Evolutionary conservation across 805 yeast genomes (phyloP), one percentile per base, ranked within the genome.

Genomic region (Candida yuanshanica): DNA sequence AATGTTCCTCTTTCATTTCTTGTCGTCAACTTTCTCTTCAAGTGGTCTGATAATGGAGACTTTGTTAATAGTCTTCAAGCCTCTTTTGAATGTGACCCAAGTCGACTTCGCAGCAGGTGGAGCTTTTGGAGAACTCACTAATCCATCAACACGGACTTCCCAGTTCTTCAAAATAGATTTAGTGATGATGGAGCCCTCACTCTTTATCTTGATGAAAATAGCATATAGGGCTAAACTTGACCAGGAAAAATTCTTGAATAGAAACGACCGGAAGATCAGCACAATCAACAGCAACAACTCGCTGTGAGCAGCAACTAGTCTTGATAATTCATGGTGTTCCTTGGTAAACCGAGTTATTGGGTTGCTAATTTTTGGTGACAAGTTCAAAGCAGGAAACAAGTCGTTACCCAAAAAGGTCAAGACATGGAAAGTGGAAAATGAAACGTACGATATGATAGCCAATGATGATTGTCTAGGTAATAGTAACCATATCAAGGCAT

Each of bases 401-500:
- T 71, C 74, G 33, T 78, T 70, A 51, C 83, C 77, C 41, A 74
- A 49, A 66, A 86, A 91, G 16, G 83, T 80, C 55, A 89, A 67
- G 10, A 78, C 79, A 60, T 90, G 97, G 77, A 91, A 89, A 16
- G 80, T 58, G 7, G 96, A 82, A 62, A 83, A 90, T 42, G 85
- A 66, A 35, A 77, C 68, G 57, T 84, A 88, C 41, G 97, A 95
- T 20, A 81, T 59, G 47, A 83, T 65, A 2, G 95, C 74, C 41
- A 85, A 58, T 47, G 76, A 74, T 11, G 23, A 18, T 45, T 72
- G 76, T 36, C 82, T 79, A 50, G 88, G 74, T 43, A 80, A 58
- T 6, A 75, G 47, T 55, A 73, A 63, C 79, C 79, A 77, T 33
- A 68, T 68, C 46, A 74, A 49, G 37, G 80, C 79, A 44, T 80